Base-by-base conservation (phyloP, 2,329 filamentous ascomycete genomes). In the Aureobasidium namibiae region DNA sequence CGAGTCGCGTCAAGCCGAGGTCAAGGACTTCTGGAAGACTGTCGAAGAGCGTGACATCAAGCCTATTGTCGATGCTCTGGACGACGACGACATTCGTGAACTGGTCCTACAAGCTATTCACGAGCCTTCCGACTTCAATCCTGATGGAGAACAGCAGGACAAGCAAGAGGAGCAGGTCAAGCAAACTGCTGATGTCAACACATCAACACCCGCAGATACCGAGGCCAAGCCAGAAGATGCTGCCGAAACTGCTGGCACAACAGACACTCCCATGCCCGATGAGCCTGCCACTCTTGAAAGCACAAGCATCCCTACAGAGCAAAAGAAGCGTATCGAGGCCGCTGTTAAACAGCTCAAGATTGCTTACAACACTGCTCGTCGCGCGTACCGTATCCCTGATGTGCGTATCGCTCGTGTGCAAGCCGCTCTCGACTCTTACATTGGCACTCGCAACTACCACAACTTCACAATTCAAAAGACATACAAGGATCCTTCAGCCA, bases 401-500 rank as follows among this genome's bases (percentile, higher is more conserved):
- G 76, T 77, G 21, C 90, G 94, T 9, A 79, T 94, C 49, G 76
- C 82, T 29, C 85, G 87, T 61, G 83, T 99, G 1, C 90, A 95
- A 71, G 80, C 83, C 34, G 85, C 86, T 0, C 81, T 99, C 10
- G 75, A 84, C 67, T 78, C 81, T 64, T 99, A 94, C 74, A 75
- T 87, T 10, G 94, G 94, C 63, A 96, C 92, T 4, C 82, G 81
- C 67, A 96, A 95, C 77, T 99, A 87, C 78, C 92, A 96, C 82
- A 99, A 99, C 80, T 99, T 95, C 78, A 99, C 94, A 2, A 85
- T 99, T 60, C 88, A 94, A 66, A 99, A 97, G 76, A 79, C 82
- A 0, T 85, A 81, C 75, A 82, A 77, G 38, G 94, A 99, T 69
- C 83, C 91, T 0, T 95, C 90, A 0, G 85, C 91, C 13, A 94